Conservation (phyloP, 495 filamentous ascomycete species). For the Penicillium roqueforti region DNA sequence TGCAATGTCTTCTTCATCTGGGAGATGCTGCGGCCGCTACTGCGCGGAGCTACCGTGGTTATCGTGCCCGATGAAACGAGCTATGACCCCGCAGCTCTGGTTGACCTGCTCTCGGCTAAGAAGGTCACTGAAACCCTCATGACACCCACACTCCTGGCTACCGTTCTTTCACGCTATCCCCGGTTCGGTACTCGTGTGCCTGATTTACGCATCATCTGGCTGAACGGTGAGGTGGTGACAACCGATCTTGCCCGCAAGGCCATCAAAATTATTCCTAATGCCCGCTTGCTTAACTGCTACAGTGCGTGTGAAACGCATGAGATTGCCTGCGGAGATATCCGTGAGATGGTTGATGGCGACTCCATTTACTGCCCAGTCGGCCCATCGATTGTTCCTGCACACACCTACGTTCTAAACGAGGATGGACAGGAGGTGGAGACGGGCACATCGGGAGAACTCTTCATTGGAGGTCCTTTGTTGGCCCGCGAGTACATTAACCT, state of each 20-base stretch:
- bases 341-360: conserved; percentile 52
- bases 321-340: conserved; percentile 66
- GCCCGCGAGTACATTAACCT: conserved; percentile 81
- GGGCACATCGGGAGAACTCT: conserved; percentile 75
- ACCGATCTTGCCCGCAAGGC: conserved; percentile 60
- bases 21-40: conserved; percentile 67
- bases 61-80: conserved; percentile 63
- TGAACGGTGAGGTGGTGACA: conserved; percentile 69
- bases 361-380: conserved; percentile 59
- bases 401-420: conserved; percentile 60
- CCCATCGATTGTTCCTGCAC: conserved; percentile 51
- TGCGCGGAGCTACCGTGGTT: conserved; percentile 64
- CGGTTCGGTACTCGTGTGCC: conserved; percentile 54
- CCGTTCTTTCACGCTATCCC: conserved; percentile 56
- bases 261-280: conserved; percentile 56
- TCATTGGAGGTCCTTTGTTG: conserved; percentile 73
- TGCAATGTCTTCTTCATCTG: conserved; percentile 75
- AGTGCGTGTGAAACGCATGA: conserved; percentile 71
- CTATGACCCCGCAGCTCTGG: conserved; percentile 62
- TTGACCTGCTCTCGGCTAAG: conserved; percentile 56
- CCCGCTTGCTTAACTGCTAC: conserved; percentile 65
- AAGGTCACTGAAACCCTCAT: conserved; percentile 65
- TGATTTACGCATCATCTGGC: conserved; percentile 58
- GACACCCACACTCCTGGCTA: conserved; percentile 67
- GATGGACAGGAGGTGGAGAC: conserved; percentile 51